Evolutionary conservation across 306 rosid species (phyloP).

Genomic region (Casuarina glauca): DNA sequence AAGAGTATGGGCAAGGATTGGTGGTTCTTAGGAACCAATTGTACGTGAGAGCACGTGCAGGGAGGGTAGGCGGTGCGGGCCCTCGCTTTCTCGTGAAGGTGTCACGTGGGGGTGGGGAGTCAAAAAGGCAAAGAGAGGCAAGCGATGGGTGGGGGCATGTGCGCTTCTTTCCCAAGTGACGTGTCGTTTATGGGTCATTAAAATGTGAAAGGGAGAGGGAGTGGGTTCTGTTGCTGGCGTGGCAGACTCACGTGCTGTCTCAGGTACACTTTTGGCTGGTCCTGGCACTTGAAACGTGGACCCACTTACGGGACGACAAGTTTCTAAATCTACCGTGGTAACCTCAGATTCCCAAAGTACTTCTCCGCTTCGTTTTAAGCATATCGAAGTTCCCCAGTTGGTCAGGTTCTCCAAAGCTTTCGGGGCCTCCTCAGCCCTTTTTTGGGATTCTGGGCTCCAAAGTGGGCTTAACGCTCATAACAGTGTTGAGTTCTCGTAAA

Average conservation of each 20-base stretch:
- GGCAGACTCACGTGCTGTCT: conserved; percentile 58
- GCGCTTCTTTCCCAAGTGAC: conserved; percentile 51
- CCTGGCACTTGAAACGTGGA: conserved; percentile 29
- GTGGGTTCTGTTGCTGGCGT: conserved; percentile 37
- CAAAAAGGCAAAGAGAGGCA: background rate
- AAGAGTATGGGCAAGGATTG: conserved; percentile 14
- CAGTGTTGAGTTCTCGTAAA: no score
- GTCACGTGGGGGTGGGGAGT: conserved; percentile 69
- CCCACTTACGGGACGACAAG: conserved; percentile 41
- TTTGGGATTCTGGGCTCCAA: no score
- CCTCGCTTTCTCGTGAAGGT: conserved; percentile 64
- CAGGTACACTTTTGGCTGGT: conserved; percentile 30
- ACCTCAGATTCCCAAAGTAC: conserved; percentile 5
- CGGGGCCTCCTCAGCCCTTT: no score
- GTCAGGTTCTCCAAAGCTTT: no score
- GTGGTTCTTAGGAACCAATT: conserved; percentile 23
- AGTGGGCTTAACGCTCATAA: no score
- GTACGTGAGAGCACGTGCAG: conserved; percentile 59
- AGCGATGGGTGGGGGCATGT: conserved; percentile 68
- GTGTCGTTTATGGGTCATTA: conserved; percentile 70
- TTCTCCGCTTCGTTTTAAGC: background rate
- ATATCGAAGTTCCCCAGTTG: no score
- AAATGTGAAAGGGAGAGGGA: conserved; percentile 42
- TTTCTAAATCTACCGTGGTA: conserved; percentile 35
- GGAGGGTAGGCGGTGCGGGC: conserved; percentile 45